Evolutionary conservation across 148 eudicot genomes (phyloP).

Genomic region (Silene uniflora): DNA sequence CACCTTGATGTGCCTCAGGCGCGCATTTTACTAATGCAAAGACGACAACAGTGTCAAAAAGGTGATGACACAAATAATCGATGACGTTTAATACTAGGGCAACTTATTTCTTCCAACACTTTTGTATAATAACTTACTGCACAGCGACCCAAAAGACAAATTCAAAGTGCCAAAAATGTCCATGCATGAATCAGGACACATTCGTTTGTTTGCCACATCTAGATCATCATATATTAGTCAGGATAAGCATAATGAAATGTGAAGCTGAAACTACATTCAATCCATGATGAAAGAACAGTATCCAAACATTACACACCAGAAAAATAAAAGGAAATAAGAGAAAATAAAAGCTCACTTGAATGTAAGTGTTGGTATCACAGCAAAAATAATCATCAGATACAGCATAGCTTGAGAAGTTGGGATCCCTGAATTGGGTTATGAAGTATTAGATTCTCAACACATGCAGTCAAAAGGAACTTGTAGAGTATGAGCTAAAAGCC

Average conservation of each 20-base stretch:
- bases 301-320: conserved; percentile 7
- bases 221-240: neutral
- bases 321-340: neutral
- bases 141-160: neutral
- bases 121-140: neutral
- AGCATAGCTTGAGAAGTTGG: conserved; percentile 33
- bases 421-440: conserved; percentile 30
- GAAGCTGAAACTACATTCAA: neutral
- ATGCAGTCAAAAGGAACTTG: neutral
- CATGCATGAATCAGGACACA: neutral
- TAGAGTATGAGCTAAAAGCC: conserved; percentile 1
- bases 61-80: too few relatives aligned
- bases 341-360: conserved; percentile 36
- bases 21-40: too few relatives aligned
- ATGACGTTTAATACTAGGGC: too few relatives aligned
- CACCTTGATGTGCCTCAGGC: too few relatives aligned
- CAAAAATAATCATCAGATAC: conserved; percentile 40
- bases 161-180: neutral
- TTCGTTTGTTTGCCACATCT: neutral
- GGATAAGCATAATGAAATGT: neutral
- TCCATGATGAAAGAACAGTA: neutral
- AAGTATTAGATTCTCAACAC: conserved; percentile 9
- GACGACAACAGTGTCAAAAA: too few relatives aligned
- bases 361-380: conserved; percentile 42
- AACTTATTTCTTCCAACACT: too few relatives aligned